A percentile compares a stretch with the other conserved stretches of the same genome.
Conservation (phyloP, 805 yeast species). For the Saccharomycopsis fodiens region DNA sequence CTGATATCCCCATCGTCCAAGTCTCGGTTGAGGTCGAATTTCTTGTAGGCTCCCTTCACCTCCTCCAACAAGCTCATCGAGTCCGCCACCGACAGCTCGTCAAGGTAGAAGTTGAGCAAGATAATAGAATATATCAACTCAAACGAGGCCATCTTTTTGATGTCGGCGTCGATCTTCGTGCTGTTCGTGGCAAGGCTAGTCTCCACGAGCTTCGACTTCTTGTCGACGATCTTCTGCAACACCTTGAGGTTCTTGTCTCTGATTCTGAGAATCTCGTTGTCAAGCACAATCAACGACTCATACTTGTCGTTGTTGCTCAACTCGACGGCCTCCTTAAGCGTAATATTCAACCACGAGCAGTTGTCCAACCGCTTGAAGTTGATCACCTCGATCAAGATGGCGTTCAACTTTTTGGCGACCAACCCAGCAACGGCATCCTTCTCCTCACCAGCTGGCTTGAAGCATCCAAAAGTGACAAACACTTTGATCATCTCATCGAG, state of each 20-base stretch:
- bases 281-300: slow-evolving; percentile 38
- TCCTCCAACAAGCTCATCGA: slow-evolving; percentile 71
- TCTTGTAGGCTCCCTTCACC: slow-evolving; percentile 51
- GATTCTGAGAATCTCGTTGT: slow-evolving; percentile 46
- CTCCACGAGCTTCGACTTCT: slow-evolving; percentile 18
- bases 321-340: slow-evolving; percentile 33
- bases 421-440: slow-evolving; percentile 30
- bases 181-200: slow-evolving; percentile 21
- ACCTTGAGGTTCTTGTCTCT: slow-evolving; percentile 42
- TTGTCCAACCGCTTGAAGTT: slow-evolving; percentile 36
- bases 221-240: slow-evolving; percentile 34
- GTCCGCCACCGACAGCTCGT: slow-evolving; percentile 47
- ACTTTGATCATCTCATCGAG: slow-evolving; percentile 27
- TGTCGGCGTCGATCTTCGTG: slow-evolving; percentile 26
- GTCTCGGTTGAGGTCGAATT: slow-evolving; percentile 29
- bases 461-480: slow-evolving; percentile 22
- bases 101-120: slow-evolving; percentile 67
- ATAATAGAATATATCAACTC: slow-evolving; percentile 74
- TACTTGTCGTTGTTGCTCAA: slow-evolving; percentile 23
- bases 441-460: slow-evolving; percentile 20
- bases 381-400: slow-evolving; percentile 56
- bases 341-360: slow-evolving; percentile 54
- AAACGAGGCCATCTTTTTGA: slow-evolving; percentile 47
- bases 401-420: slow-evolving; percentile 57
- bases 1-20: slow-evolving; percentile 22